Percentiles rank a stretch among this genome's conserved stretches.
Conservation (phyloP, 1,284 basidiomycete species). For the Melanopsichium pennsylvanicum region DNA sequence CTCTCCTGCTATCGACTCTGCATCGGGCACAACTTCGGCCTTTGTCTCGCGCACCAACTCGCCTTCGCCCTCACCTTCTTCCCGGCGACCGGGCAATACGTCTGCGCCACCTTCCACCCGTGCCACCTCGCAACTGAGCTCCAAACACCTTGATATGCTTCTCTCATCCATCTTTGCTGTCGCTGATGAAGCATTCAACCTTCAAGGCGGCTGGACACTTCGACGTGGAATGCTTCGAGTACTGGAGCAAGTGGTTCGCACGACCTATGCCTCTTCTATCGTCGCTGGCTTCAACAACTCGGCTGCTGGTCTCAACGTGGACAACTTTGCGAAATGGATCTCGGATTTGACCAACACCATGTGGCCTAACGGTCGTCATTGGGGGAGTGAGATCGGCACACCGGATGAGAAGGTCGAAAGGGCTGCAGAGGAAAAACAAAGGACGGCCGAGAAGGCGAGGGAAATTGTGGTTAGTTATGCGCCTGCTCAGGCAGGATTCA, state of each 20-base stretch:
- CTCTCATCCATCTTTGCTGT: conserved; percentile 65
- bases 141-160: conserved; percentile 60
- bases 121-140: conserved; percentile 24
- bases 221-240: conserved; percentile 64
- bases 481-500: conserved; percentile 60
- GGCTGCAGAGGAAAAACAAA: conserved; percentile 41
- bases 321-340: conserved; percentile 55
- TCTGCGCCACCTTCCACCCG: not conserved
- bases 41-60: conserved; percentile 40
- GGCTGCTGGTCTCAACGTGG: conserved; percentile 47
- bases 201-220: conserved; percentile 64
- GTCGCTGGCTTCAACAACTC: conserved; percentile 57
- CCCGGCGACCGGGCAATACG: conserved; percentile 7
- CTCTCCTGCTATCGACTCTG: conserved; percentile 22
- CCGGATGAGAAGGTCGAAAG: conserved; percentile 19
- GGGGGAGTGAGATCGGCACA: conserved; percentile 27
- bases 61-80: conserved; percentile 26
- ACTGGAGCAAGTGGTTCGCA: conserved; percentile 63
- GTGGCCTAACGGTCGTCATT: conserved; percentile 57
- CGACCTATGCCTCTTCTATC: conserved; percentile 60
- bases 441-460: conserved; percentile 48
- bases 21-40: conserved; percentile 19
- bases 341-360: conserved; percentile 45
- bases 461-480: conserved; percentile 60
- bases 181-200: conserved; percentile 64